Percentiles rank a stretch among this genome's conserved stretches.
Conservation (phyloP, 192 early-diverging fungal species). For the Spinellus fusiger region DNA sequence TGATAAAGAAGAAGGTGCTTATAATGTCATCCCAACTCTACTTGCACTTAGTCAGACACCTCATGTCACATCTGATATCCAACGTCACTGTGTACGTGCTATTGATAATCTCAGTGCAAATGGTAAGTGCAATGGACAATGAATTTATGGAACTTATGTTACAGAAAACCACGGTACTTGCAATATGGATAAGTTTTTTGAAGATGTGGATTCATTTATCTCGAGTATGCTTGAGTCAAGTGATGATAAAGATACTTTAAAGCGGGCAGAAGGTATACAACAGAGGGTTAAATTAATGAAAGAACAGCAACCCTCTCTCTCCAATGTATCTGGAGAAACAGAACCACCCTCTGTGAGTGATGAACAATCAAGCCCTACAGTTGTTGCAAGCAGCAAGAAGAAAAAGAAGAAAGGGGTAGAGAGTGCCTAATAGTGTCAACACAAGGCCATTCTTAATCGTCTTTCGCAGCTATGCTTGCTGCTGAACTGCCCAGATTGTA, state of each 20-base stretch:
- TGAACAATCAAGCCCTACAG: background rate
- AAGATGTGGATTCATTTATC: background rate
- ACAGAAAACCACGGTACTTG: background rate
- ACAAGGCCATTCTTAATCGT: conserved; percentile 9
- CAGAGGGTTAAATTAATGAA: background rate
- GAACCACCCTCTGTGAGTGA: background rate
- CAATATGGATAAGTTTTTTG: background rate
- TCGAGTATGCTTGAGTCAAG: background rate
- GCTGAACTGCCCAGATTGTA: too few relatives aligned
- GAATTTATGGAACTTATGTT: background rate
- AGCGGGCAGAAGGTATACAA: conserved; percentile 1
- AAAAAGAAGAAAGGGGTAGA: background rate
- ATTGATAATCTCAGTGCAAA: conserved; percentile 44
- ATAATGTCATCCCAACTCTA: conserved; percentile 28
- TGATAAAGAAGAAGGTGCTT: background rate
- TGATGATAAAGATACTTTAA: conserved; percentile 12
- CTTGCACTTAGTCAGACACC: conserved; percentile 30
- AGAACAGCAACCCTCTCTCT: background rate
- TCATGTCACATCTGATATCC: conserved; percentile 38
- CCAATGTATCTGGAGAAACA: background rate
- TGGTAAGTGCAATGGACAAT: conserved; percentile 11
- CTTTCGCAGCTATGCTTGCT: background rate
- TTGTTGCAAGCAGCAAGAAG: background rate
- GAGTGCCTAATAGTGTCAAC: too few relatives aligned
- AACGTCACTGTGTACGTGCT: conserved; percentile 47